Evolutionary conservation across 2,329 filamentous ascomycete genomes (phyloP), one percentile per base, ranked within the genome.

Genomic region (Aspergillus amoenus): DNA sequence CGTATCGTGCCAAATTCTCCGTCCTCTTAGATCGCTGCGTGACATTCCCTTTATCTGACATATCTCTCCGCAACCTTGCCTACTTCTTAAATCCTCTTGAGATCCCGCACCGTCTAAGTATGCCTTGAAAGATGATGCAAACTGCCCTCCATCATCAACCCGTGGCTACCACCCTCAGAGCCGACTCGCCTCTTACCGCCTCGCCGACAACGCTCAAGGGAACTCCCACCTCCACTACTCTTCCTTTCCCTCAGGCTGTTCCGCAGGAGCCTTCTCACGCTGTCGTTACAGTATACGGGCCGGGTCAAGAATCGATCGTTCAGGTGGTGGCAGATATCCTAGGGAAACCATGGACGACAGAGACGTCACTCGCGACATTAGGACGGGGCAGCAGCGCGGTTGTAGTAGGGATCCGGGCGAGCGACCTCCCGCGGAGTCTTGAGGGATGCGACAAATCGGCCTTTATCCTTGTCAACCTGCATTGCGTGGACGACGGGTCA

Each of bases 271-370:
- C 58, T 6, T 48, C 66, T 9, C 60, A 64, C 40, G 70, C 72
- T 48, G 83, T 85, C 27, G 82, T 86, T 34, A 85, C 94, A 58
- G 74, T 93, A 17, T 91, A 88, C 71, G 86, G 88, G 11, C 79
- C 79, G 21, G 87, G 84, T 17, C 89, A 93, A 70, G 88, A 93
- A 58, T 82, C 83, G 41, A 90, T 94, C 61, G 85, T 93, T 27
- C 84, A 84, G 21, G 78, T 90, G 34, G 89, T 93, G 64, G 90
- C 90, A 24, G 89, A 93, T 66, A 87, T 93, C 7, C 76, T 94
- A 42, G 90, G 91, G 13, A 90, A 92, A 70, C 83, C 87, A 18
- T 88, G 84, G 75, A 83, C 81, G 58, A 78, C 88, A 43, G 83
- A 84, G 52, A 73, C 78, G 77, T 81, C 55, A 81, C 89, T 72